Evolutionary conservation across 495 filamentous ascomycete species (phyloP), one percentile per base, ranked within the genome.

Genomic region (Cairneyella variabilis): DNA sequence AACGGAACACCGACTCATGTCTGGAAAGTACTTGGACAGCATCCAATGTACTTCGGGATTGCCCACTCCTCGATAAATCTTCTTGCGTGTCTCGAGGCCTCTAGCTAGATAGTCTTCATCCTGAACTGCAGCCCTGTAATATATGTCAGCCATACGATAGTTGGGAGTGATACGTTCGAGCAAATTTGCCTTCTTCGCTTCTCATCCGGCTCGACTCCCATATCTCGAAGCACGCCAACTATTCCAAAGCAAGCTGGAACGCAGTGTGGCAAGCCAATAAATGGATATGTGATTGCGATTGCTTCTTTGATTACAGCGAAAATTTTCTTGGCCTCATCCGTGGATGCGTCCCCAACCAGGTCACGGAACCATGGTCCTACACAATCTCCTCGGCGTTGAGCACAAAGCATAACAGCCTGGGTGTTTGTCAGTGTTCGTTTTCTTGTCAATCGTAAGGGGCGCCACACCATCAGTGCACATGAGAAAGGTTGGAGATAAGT

Each of bases 171-270:
- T n/a, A n/a, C n/a, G n/a, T n/a, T n/a, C n/a, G n/a, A n/a, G n/a
- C 14, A 8, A 8, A 34, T 7, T 34, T 8, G 14, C 30, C 30
- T 34, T 34, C 30, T 34, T 7, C 30, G 30, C 7, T 34, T 14
- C 30, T 34, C 30, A 34, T 34, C 14, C 8, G 14, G 7, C 8
- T 34, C 30, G 14, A 34, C 14, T 14, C 14, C 30, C 14, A 34
- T 8, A 8, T 34, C 30, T 8, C 14, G 21, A 12, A 47, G 9
- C 10, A 47, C 27, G 26, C 44, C 44, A 47, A 47, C 26, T 14
- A 47, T 26, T 9, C 44, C 44, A 32, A 25, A 47, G 27, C 44
- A 47, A 8, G 44, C 44, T 25, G 44, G 44, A 6, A 47, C 22
- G 22, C 44, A 47, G 26, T 26, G 27, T 16, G 44, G 44, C n/a